These are phyloP conservation scores for Hyaloscypha hepaticicola DNA, from an alignment of 495 filamentous ascomycete genomes.

Conservation along the genomic window DNA sequence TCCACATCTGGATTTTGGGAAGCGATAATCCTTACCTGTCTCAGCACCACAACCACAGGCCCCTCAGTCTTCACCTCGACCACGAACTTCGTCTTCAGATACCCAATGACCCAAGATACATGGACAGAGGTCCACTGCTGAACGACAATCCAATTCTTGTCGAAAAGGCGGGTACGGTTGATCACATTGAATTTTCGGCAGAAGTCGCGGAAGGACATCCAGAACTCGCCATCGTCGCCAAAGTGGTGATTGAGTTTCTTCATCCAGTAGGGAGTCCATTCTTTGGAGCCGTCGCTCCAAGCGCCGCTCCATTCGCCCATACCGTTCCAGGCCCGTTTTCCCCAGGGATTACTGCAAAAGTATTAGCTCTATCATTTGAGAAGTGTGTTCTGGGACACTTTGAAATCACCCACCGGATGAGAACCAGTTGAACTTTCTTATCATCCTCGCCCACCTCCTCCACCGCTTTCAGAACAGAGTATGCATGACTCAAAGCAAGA, in stretches of 20 bases:
- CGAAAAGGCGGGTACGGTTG: constrained; percentile 84
- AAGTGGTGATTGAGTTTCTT: constrained; percentile 66
- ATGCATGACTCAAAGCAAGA: constrained; percentile 76
- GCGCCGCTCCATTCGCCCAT: constrained; percentile 77
- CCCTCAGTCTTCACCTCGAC: constrained; percentile 65
- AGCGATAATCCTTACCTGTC: constrained; percentile 40
- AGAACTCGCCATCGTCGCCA: constrained; percentile 80
- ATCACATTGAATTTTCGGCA: constrained; percentile 80
- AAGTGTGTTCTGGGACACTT: constrained; percentile 72
- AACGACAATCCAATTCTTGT: constrained; percentile 71
- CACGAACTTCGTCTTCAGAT: constrained; percentile 78
- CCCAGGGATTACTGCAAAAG: constrained; percentile 85
- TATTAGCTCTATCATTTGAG: constrained; percentile 37
- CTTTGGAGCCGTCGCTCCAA: constrained; percentile 85
- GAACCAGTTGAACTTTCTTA: neutral
- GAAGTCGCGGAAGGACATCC: constrained; percentile 75
- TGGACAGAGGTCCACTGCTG: constrained; percentile 83
- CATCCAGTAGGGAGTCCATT: constrained; percentile 92
- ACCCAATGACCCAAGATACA: constrained; percentile 84
- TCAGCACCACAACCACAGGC: constrained; percentile 73
- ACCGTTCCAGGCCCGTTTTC: constrained; percentile 43
- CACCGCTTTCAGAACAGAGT: constrained; percentile 79
- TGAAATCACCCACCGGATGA: constrained; percentile 43
- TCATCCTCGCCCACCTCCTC: constrained; percentile 41
- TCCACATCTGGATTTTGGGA: neutral